phyloP scores from a whole-genome alignment of 768 basidiomycete genomes.

The Erythrobasidium yunnanense region DNA sequence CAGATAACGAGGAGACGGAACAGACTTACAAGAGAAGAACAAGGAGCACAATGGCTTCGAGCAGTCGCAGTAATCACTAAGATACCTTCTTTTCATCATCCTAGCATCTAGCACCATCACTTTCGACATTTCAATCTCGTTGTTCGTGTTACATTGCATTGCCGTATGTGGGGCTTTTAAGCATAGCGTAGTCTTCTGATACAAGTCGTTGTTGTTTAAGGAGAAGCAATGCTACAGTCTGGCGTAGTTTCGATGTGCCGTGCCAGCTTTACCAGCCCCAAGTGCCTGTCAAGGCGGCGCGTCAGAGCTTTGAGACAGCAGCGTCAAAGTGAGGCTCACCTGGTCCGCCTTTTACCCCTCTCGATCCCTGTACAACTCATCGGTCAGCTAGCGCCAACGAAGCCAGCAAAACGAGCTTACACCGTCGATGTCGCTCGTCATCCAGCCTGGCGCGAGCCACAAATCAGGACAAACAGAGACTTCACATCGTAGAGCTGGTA shows the following conservation, averaged over 20 bases:
- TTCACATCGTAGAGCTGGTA: not conserved
- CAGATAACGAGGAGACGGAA: not conserved
- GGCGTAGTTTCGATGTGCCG: not conserved
- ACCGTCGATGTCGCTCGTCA: conserved; percentile 26
- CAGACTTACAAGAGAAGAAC: not conserved
- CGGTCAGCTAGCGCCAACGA: not conserved
- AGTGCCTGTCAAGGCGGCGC: conserved; percentile 9
- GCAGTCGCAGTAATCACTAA: too few species aligned
- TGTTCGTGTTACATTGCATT: too few species aligned
- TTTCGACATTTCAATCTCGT: too few species aligned
- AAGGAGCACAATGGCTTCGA: not conserved
- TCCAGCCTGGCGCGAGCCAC: conserved; percentile 14
- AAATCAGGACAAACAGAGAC: not conserved
- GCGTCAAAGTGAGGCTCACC: not conserved
- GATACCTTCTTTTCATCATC: too few species aligned
- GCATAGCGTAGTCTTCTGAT: not conserved
- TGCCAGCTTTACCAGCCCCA: conserved; percentile 3
- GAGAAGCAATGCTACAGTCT: not conserved
- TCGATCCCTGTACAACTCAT: not conserved
- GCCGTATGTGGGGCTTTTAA: too few species aligned
- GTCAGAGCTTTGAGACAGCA: not conserved
- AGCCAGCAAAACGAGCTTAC: not conserved
- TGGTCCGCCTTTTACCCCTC: conserved; percentile 24
- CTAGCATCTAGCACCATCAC: too few species aligned
- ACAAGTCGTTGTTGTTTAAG: not conserved